Conservation (phyloP, 306 rosid species). For the Myrica gale region DNA sequence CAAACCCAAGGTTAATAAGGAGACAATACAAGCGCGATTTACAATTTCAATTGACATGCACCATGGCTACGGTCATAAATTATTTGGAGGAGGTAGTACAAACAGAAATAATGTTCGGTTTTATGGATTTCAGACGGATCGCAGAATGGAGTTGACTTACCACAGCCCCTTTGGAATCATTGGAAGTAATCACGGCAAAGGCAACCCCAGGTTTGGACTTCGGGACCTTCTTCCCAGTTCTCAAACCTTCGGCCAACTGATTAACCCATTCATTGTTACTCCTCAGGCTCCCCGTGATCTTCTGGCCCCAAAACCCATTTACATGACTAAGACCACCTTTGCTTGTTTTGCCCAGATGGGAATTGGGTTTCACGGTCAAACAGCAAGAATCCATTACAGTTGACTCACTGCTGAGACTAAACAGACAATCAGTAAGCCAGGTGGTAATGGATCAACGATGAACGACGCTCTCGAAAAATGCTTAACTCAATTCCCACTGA, state of each 20-base stretch:
- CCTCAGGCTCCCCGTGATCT: constrained; percentile 45
- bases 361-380: constrained; percentile 41
- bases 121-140: constrained; percentile 1
- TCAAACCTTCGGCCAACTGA: constrained; percentile 33
- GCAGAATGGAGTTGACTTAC: constrained; percentile 44
- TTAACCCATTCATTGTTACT: constrained; percentile 41
- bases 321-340: constrained; percentile 38
- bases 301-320: constrained; percentile 60
- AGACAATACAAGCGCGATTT: not conserved
- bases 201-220: constrained; percentile 49
- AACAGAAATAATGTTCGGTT: not conserved
- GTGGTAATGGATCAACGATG: constrained; percentile 29
- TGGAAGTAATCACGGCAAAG: constrained; percentile 63
- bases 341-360: constrained; percentile 37
- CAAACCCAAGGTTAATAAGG: constrained; percentile 21
- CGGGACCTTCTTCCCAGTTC: constrained; percentile 41
- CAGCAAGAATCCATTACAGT: constrained; percentile 63
- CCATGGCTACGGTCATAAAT: constrained; percentile 5
- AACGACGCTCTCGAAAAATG: constrained; percentile 17
- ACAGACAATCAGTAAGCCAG: constrained; percentile 12
- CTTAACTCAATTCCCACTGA: constrained; percentile 37
- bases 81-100: not conserved
- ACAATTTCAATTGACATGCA: not conserved
- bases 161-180: constrained; percentile 42
- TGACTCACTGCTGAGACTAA: constrained; percentile 21